Percentiles rank a stretch among this genome's conserved stretches.
Conservation (phyloP, 1,139 yeast genomes). For the Scheffersomyces segobiensis region DNA sequence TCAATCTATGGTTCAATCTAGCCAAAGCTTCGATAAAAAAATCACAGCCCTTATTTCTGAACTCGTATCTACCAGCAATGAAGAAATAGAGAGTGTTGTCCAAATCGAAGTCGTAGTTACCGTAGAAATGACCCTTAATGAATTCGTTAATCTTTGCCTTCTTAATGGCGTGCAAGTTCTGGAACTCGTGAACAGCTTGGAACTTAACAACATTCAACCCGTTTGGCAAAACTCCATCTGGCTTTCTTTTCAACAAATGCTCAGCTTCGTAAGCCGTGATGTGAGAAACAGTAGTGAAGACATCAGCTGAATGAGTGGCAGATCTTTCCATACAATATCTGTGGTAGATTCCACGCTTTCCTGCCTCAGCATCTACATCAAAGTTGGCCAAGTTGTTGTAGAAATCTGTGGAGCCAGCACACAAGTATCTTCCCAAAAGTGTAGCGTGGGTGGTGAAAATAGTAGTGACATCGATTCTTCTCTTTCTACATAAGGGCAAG, state of each 20-base stretch:
- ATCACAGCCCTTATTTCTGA: conserved; percentile 95
- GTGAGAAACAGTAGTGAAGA: conserved; percentile 95
- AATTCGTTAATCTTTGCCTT: conserved; percentile 93
- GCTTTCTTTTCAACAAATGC: conserved; percentile 89
- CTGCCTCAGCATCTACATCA: conserved; percentile 98
- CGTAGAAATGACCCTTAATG: conserved; percentile 95
- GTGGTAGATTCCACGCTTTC: conserved; percentile 95
- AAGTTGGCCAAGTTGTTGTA: conserved; percentile 87
- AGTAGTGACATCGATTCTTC: conserved; percentile 91
- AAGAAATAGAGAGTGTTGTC: conserved; percentile 93
- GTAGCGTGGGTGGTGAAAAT: conserved; percentile 98
- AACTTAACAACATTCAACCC: conserved; percentile 95
- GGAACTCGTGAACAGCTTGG: conserved; percentile 97
- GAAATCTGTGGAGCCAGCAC: conserved; percentile 96
- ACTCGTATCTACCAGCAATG: conserved; percentile 97
- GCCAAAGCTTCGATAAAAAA: conserved; percentile 93
- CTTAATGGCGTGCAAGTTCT: conserved; percentile 88
- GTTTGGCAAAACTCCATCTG: conserved; percentile 96
- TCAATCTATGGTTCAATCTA: conserved; percentile 82
- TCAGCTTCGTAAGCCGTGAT: conserved; percentile 95
- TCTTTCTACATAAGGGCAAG: conserved; percentile 85
- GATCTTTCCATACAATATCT: conserved; percentile 96
- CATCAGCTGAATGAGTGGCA: conserved; percentile 95
- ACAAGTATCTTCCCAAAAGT: conserved; percentile 86
- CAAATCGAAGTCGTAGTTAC: conserved; percentile 91